phyloP scores from a whole-genome alignment of 768 basidiomycete genomes.

The Tephrocybe sp. region DNA sequence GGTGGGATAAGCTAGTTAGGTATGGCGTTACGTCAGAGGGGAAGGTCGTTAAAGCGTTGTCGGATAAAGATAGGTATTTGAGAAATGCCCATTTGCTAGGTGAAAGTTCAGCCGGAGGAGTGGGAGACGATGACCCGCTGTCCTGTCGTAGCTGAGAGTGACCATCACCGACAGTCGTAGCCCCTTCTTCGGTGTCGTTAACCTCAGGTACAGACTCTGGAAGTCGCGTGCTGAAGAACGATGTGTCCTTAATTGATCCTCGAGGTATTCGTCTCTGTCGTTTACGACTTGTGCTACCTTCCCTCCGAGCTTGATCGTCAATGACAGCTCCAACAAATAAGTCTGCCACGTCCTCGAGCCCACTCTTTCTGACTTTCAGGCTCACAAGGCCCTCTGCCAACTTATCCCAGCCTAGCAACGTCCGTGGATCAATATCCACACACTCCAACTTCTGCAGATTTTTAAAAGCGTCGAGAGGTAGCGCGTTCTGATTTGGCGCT shows the following conservation, averaged over 20 bases:
- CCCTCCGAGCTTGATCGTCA: conserved; percentile 69
- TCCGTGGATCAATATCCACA: conserved; percentile 78
- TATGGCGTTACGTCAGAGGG: conserved; percentile 64
- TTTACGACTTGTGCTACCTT: conserved; percentile 48
- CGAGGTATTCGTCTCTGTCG: conserved; percentile 42
- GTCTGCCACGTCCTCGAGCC: conserved; percentile 77
- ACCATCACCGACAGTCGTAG: conserved; percentile 15
- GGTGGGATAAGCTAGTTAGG: conserved; percentile 72
- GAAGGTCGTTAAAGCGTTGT: conserved; percentile 80
- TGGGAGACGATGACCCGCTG: conserved; percentile 24
- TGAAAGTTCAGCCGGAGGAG: conserved; percentile 41
- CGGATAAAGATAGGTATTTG: conserved; percentile 70
- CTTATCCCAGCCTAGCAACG: conserved; percentile 80
- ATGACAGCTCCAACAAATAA: conserved; percentile 75
- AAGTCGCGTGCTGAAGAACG: conserved; percentile 47
- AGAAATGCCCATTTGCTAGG: conserved; percentile 73
- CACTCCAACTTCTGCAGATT: conserved; percentile 76
- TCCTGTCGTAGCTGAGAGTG: conserved; percentile 11
- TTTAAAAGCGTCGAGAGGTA: conserved; percentile 85
- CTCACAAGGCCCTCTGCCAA: conserved; percentile 67
- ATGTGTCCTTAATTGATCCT: conserved; percentile 35
- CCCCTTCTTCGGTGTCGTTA: conserved; percentile 22
- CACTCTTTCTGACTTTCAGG: conserved; percentile 75
- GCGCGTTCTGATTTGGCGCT: conserved; percentile 65
- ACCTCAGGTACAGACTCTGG: conserved; percentile 60